Evolutionary conservation across 139 green algal species (phyloP).

Genomic region (Gonium pectorale): DNA sequence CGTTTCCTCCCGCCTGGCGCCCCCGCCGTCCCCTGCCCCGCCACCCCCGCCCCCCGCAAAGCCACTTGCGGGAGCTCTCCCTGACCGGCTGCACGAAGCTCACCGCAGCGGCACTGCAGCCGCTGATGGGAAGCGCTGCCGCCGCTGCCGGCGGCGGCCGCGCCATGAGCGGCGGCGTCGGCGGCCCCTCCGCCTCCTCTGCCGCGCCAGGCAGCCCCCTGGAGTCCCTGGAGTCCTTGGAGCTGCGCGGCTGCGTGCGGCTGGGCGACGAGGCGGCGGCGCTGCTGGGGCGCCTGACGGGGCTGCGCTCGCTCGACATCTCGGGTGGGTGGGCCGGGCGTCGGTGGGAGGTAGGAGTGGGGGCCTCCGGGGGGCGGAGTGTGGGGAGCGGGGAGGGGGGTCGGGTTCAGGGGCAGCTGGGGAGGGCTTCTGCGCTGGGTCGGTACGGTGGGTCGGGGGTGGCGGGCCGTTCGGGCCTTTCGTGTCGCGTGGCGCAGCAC

Average conservation of each 20-base stretch:
- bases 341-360: too few relatives aligned
- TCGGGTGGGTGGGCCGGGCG: constrained; percentile 6
- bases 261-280: neutral
- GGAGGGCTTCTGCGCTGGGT: too few relatives aligned
- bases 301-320: neutral
- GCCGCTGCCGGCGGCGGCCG: neutral
- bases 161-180: neutral
- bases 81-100: neutral
- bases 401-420: too few relatives aligned
- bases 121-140: neutral
- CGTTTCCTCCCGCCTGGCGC: neutral
- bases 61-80: neutral
- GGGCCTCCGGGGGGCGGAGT: too few relatives aligned
- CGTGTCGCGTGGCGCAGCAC: too few relatives aligned
- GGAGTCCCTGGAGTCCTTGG: neutral
- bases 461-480: too few relatives aligned
- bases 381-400: too few relatives aligned
- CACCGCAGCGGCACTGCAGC: neutral
- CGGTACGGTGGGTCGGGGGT: too few relatives aligned
- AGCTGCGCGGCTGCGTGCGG: neutral
- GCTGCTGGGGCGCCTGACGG: neutral
- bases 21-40: neutral
- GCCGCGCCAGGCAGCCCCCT: neutral
- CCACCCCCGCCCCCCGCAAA: neutral
- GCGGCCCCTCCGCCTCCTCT: neutral